Evolutionary conservation across 192 early-diverging fungal genomes (phyloP).

Genomic region (Lunasporangiospora selenospora): DNA sequence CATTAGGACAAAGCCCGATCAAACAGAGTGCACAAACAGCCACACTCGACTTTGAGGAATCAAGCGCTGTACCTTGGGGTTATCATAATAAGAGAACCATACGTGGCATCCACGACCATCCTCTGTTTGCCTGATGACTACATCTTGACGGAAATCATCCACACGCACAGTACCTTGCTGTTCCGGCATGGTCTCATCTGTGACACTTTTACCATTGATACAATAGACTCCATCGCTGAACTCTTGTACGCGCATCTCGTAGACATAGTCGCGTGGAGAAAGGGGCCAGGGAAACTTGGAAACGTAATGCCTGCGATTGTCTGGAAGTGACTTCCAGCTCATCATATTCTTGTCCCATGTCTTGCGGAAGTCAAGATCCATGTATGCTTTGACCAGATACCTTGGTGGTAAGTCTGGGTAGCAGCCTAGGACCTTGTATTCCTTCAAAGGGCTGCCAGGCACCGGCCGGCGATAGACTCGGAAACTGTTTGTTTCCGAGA

Average conservation of each 20-base stretch:
- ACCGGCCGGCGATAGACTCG: slow-evolving; percentile 48
- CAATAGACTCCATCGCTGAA: slow-evolving; percentile 18
- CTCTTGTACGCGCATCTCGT: slow-evolving; percentile 44
- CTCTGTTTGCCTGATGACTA: slow-evolving; percentile 46
- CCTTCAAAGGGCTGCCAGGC: slow-evolving; percentile 48
- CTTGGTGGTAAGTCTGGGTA: slow-evolving; percentile 45
- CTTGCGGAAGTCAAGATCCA: slow-evolving; percentile 55
- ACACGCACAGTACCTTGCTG: slow-evolving; percentile 49
- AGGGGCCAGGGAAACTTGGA: slow-evolving; percentile 57
- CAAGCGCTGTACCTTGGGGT: slow-evolving; percentile 54
- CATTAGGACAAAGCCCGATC: neutral
- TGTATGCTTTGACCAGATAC: slow-evolving; percentile 51
- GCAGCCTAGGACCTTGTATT: slow-evolving; percentile 53
- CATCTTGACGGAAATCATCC: slow-evolving; percentile 54
- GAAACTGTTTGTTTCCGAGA: slow-evolving; percentile 41
- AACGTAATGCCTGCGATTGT: slow-evolving; percentile 39
- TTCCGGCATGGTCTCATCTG: slow-evolving; percentile 21
- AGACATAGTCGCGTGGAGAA: slow-evolving; percentile 55
- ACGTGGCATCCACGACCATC: slow-evolving; percentile 50
- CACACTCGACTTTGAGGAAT: too few relatives aligned
- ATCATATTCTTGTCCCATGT: slow-evolving; percentile 59
- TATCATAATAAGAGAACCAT: slow-evolving; percentile 54
- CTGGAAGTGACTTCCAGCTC: slow-evolving; percentile 35
- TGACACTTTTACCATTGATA: slow-evolving; percentile 31
- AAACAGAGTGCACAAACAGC: neutral